These are phyloP conservation scores for Emergomyces orientalis DNA, from an alignment of 2,329 filamentous ascomycete genomes.

Conservation along the genomic window DNA sequence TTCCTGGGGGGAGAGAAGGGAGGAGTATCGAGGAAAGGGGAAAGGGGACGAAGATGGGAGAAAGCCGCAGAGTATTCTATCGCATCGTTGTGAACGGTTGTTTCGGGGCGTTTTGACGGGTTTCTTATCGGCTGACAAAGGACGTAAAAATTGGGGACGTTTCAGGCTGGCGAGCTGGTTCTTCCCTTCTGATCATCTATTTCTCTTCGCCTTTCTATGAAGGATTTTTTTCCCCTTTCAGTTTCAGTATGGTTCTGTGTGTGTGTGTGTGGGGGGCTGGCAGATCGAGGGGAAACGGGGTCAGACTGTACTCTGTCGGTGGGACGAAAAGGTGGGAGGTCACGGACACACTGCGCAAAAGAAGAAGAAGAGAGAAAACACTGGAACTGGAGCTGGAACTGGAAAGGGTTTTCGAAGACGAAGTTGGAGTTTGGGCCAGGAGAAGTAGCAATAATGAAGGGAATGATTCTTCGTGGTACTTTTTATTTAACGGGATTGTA, in stretches of 20 bases:
- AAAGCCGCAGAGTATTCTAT: slow-evolving; percentile 8
- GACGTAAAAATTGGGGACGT: neutral
- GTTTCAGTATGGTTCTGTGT: neutral
- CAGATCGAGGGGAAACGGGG: neutral
- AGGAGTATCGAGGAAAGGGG: neutral
- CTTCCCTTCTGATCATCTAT: neutral
- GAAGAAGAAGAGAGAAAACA: too few relatives aligned
- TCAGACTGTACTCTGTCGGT: neutral
- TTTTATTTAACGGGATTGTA: slow-evolving; percentile 1
- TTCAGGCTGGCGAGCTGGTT: neutral
- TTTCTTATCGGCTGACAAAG: slow-evolving; percentile 1
- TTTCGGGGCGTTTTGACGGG: neutral
- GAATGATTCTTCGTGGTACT: neutral
- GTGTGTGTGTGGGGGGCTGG: too few relatives aligned
- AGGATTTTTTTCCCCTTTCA: neutral
- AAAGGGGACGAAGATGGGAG: neutral
- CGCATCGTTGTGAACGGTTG: slow-evolving; percentile 3
- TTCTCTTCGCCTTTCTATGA: neutral
- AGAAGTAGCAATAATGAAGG: neutral
- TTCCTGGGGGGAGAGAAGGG: neutral
- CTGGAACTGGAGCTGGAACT: too few relatives aligned
- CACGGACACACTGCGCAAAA: neutral
- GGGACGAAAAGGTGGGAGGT: neutral
- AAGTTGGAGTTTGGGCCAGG: neutral
- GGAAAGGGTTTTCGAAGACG: neutral